Percentiles rank a stretch among this genome's conserved stretches.
Evolutionary conservation across 2,329 filamentous ascomycete species (phyloP).

Genomic region (Alternaria longipes): DNA sequence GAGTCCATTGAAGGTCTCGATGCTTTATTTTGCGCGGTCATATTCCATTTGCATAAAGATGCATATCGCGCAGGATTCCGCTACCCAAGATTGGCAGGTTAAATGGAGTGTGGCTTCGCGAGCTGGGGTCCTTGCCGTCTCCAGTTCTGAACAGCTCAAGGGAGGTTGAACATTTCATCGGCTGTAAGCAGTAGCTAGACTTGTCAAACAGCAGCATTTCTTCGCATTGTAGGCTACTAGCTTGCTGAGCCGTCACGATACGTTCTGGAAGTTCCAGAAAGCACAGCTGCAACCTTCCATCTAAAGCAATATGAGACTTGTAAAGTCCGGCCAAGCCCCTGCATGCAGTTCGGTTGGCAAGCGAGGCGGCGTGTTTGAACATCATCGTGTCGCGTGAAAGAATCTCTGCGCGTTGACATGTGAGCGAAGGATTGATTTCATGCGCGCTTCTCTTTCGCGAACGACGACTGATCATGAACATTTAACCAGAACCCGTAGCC

Average conservation of each 20-base stretch:
- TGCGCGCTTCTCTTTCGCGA: constrained; percentile 12
- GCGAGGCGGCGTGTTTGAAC: constrained; percentile 23
- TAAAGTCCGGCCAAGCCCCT: constrained; percentile 11
- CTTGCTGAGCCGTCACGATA: background rate
- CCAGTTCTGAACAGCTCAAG: background rate
- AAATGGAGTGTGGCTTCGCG: background rate
- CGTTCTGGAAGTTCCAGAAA: background rate
- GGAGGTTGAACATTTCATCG: background rate
- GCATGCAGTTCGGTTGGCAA: constrained; percentile 34
- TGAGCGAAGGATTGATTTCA: constrained; percentile 7
- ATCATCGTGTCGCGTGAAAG: constrained; percentile 5
- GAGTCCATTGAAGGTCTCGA: background rate
- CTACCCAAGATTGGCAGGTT: constrained; percentile 14
- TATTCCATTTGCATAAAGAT: constrained; percentile 6
- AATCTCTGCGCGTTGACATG: constrained; percentile 4
- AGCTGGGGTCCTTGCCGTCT: background rate
- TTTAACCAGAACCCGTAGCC: constrained; percentile 9
- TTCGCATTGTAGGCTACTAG: background rate
- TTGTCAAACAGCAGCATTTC: background rate
- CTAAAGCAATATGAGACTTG: constrained; percentile 8
- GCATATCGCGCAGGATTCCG: constrained; percentile 5
- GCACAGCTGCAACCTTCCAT: background rate
- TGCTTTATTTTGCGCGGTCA: background rate
- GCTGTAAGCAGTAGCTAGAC: background rate
- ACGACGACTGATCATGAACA: constrained; percentile 18